Evolutionary conservation across 2,329 filamentous ascomycete species (phyloP), one percentile per base, ranked within the genome.

Genomic region (Colletotrichum tabaci): DNA sequence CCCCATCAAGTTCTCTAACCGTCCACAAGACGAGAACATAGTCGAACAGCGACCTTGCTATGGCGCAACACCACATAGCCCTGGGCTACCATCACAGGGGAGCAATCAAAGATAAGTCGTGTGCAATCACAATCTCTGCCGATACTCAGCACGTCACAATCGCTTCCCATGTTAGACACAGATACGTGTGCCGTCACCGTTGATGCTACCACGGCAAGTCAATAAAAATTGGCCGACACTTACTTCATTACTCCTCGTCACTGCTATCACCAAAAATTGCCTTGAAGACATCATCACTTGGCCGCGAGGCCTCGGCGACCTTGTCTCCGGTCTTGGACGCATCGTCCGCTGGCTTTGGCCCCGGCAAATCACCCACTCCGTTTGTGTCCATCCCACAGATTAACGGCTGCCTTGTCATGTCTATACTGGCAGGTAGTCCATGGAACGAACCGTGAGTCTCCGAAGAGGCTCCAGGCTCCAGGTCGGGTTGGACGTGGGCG

Each of bases 201-300:
- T 18, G 15, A 23, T 42, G 23, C 18, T 21, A 9, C 23, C 9
- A n/a, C 26, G 30, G 13, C 13, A 10, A 52, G 21, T 52, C 18
- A n/a, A 61, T 15, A 26, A 47, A 38, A 26, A 55, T 30, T 53
- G 55, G 9, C 13, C 13, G 23, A 30, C 50, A 70, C 58, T 63
- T 69, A 65, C 52, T 69, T 72, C 18, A 65, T 61, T 64, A 15
- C 42, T 72, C 74, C 67, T 94, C 92, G 76, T 94, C 93, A 74
- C 93, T 92, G 77, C 93, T 93, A 79, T 95, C 94, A 7, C 95
- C 96, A 87, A 98, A 98, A 40, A 98, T 95, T n/a, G 94, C 94
- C 75, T 90, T 94, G 77, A 98, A 95, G 0, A 98, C 91, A 18
- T 73, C 76, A 49, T 73, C 58, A 16, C 55, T 57, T 50, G 67